phyloP scores from a whole-genome alignment of 345 rosid species.

The Euphorbia peplus region DNA sequence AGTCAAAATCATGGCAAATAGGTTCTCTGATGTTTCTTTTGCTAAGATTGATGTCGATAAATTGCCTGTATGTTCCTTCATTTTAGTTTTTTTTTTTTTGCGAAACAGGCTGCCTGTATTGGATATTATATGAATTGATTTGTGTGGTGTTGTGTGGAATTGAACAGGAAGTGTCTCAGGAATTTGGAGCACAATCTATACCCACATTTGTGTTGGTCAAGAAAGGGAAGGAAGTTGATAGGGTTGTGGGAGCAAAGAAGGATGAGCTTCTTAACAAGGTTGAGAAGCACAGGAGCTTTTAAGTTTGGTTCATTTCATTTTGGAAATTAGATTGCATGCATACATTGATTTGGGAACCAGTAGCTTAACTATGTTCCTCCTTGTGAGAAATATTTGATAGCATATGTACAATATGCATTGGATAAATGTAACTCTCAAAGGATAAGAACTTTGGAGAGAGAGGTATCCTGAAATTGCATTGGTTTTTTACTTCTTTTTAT shows the following conservation, averaged over 20 bases:
- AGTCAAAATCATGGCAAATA: conserved; percentile 40
- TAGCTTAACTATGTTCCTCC: neutral
- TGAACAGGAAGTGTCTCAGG: conserved; percentile 67
- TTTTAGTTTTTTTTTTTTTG: neutral
- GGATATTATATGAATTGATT: neutral
- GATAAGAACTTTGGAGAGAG: too few relatives aligned
- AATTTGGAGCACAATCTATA: conserved; percentile 70
- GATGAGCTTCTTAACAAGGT: conserved; percentile 65
- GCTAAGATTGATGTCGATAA: conserved; percentile 87
- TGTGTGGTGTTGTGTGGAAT: neutral
- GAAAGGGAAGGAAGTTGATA: conserved; percentile 65
- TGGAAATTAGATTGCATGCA: too few relatives aligned
- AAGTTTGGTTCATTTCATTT: neutral
- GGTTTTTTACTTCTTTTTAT: too few relatives aligned
- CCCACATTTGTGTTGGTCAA: conserved; percentile 89
- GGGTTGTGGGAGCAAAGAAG: conserved; percentile 58
- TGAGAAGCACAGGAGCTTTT: conserved; percentile 29
- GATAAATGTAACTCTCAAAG: too few relatives aligned
- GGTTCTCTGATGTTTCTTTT: conserved; percentile 54
- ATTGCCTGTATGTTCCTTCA: conserved; percentile 49
- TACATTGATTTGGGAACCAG: neutral
- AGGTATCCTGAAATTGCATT: too few relatives aligned
- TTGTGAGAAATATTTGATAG: neutral
- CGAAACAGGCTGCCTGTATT: neutral
- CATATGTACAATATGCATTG: too few relatives aligned